These are phyloP conservation scores for Helminthosporium solani DNA, from an alignment of 2,329 filamentous ascomycete genomes.

Conservation along the genomic window DNA sequence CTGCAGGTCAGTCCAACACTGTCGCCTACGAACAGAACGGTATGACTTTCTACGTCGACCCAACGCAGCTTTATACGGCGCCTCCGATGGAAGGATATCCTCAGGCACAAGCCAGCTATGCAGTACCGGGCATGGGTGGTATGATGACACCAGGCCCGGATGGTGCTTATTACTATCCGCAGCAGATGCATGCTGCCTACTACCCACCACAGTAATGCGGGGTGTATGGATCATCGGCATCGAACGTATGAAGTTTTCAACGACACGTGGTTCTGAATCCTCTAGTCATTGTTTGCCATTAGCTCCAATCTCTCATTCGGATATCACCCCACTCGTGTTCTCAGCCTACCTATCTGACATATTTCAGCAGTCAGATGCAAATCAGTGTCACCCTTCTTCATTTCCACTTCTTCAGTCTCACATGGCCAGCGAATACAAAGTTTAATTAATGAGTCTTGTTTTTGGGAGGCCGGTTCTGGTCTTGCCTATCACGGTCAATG, in stretches of 20 bases:
- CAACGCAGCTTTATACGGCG: conserved; percentile 61
- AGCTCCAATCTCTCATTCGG: no score
- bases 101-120: conserved; percentile 52
- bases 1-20: conserved; percentile 51
- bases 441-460: not conserved
- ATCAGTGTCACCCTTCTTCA: not conserved
- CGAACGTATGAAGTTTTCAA: no score
- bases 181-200: conserved; percentile 55
- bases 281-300: no score
- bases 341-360: no score
- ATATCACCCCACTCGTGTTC: no score
- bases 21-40: conserved; percentile 89
- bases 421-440: not conserved
- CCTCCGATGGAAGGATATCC: conserved; percentile 49
- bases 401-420: not conserved
- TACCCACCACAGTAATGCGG: conserved; percentile 51
- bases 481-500: not conserved
- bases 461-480: not conserved
- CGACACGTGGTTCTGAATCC: no score
- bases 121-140: conserved; percentile 67
- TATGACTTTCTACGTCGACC: conserved; percentile 93
- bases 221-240: not conserved
- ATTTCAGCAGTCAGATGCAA: not conserved
- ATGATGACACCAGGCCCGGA: conserved; percentile 69
- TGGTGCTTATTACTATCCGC: conserved; percentile 60